Evolutionary conservation across 2,329 filamentous ascomycete species (phyloP).

Genomic region (Rosellinia necatrix): DNA sequence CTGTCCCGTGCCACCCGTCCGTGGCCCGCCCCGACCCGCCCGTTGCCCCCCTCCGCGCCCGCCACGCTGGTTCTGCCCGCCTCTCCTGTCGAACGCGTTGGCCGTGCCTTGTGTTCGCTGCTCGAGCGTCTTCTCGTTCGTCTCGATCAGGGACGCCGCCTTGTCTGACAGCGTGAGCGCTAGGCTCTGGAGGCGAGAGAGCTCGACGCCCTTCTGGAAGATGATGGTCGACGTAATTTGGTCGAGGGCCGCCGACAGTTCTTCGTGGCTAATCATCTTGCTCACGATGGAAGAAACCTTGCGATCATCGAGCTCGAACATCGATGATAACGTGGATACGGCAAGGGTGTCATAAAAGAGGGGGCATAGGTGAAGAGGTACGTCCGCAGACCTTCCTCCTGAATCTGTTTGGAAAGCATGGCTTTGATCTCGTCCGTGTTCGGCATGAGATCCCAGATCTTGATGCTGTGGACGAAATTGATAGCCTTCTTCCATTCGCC

Average conservation of each 20-base stretch:
- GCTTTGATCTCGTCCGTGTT: constrained; percentile 90
- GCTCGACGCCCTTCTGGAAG: constrained; percentile 99
- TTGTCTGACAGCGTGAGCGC: constrained; percentile 95
- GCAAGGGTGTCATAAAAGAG: constrained; percentile 97
- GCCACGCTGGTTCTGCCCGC: constrained; percentile 73
- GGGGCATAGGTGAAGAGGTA: constrained; percentile 99
- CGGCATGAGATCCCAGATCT: constrained; percentile 99
- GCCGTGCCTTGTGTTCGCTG: constrained; percentile 94
- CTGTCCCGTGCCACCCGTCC: constrained; percentile 65
- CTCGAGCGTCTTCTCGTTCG: constrained; percentile 96
- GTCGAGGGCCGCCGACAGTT: constrained; percentile 92
- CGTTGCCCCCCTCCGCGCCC: constrained; percentile 59
- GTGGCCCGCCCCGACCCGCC: constrained; percentile 44
- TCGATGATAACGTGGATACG: constrained; percentile 79
- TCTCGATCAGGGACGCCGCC: constrained; percentile 92
- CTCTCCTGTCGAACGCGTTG: constrained; percentile 93
- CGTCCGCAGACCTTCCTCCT: constrained; percentile 96
- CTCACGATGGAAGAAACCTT: constrained; percentile 96
- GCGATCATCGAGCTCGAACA: constrained; percentile 92
- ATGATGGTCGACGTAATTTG: constrained; percentile 97
- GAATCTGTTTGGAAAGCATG: constrained; percentile 97
- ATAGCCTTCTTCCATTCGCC: constrained; percentile 99
- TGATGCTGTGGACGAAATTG: constrained; percentile 93
- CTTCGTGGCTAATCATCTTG: constrained; percentile 99
- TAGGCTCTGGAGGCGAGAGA: constrained; percentile 92